A percentile compares a stretch with the other conserved stretches of the same genome.
phyloP scores from a whole-genome alignment of 306 rosid genomes.

The Ochetophila trinervis region DNA sequence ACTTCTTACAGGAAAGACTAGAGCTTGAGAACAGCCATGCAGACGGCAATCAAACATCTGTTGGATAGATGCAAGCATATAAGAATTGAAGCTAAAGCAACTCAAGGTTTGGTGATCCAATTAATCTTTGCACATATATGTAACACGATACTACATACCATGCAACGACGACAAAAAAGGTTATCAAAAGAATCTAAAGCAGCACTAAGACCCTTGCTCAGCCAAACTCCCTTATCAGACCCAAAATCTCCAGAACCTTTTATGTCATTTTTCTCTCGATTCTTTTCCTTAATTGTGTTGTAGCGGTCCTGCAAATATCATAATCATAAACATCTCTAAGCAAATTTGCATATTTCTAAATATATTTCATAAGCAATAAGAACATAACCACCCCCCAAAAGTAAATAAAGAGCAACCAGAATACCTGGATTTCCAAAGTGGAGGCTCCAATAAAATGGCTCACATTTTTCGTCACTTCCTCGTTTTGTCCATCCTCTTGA shows the following conservation, averaged over 20 bases:
- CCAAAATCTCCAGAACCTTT: conserved; percentile 43
- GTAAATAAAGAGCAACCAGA: conserved; percentile 17
- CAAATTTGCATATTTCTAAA: conserved; percentile 17
- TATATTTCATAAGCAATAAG: conserved; percentile 8
- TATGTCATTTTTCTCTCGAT: conserved; percentile 33
- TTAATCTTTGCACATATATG: conserved; percentile 6
- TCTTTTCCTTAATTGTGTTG: conserved; percentile 58
- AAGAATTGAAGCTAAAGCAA: conserved; percentile 17
- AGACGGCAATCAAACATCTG: conserved; percentile 93
- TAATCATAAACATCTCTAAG: conserved; percentile 14
- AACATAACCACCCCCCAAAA: conserved; percentile 27
- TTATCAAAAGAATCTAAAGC: conserved; percentile 95
- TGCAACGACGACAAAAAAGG: conserved; percentile 95
- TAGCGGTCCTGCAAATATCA: conserved; percentile 63
- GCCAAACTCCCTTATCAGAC: conserved; percentile 46
- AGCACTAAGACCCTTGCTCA: conserved; percentile 70
- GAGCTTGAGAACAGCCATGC: conserved; percentile 87
- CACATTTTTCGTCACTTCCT: conserved; percentile 62
- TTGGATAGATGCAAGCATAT: conserved; percentile 37
- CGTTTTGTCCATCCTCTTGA: conserved; percentile 73
- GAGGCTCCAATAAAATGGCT: conserved; percentile 74
- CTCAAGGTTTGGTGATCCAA: too few species aligned
- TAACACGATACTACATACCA: conserved; percentile 52
- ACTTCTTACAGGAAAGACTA: conserved; percentile 75
- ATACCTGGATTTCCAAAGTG: conserved; percentile 72